Evolutionary conservation across 352 stramenopile species (phyloP), one percentile per base, ranked within the genome.

Genomic region (Phytophthora brassicae): DNA sequence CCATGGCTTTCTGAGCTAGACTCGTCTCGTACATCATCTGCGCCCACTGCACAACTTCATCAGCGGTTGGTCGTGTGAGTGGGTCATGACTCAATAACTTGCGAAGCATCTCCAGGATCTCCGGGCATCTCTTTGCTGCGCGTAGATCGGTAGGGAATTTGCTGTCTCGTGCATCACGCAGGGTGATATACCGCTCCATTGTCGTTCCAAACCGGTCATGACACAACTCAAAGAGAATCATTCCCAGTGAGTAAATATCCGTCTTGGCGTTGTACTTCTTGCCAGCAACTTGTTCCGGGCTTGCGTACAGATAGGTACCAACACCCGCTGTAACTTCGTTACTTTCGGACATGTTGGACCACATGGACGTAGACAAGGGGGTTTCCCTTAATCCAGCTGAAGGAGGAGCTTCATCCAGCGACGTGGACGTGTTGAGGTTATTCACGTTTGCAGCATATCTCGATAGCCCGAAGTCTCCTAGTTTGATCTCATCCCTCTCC

Each of bases 191-290:
- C 13, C 88, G 84, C 74, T 97, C 90, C 87, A 97, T 96, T 22
- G 83, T 90, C 20, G 90, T 97, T 24, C 68, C 73, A 64, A 97
- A 97, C n/a, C 80, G 73, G 22, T 91, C 83, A 57, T 95, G 86
- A 35, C 85, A 94, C 45, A 97, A 72, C 72, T 97, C 90, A 38
- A 97, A 97, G 6, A 97, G 74, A 39, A 97, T 95, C 84, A 97
- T 95, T 38, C 90, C 90, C 24, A 96, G 75, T 20, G 88, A 95
- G 59, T 94, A 97, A 28, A 97, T 81, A 45, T 97, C 90, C 6
- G 88, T 96, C 70, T 97, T 97, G 29, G 89, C 77, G 58, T 95
- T 89, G 69, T 98, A 98, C 52, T 91, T 87, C 56, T 92, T 92
- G 41, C 85, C 86, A 22, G 85, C 87, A 46, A 96, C 84, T 74